Base-by-base conservation (phyloP, 2,329 filamentous ascomycete species). In the Colletotrichum australisinense region DNA sequence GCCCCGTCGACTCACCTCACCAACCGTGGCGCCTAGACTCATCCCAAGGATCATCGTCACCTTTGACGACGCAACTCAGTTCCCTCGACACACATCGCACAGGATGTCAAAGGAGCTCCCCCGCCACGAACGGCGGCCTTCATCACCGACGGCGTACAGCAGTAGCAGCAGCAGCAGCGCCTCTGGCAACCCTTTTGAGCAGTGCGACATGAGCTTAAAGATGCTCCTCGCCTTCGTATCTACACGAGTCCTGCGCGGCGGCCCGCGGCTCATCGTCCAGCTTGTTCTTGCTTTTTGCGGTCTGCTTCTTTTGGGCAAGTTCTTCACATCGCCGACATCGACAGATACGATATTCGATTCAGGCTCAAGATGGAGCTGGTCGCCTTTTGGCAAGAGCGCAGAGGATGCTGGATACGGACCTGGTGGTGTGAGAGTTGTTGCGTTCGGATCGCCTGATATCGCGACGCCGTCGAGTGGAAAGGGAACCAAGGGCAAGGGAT, bases 391-490 rank as follows among this genome's bases (percentile, higher is more conserved):
- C 72, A 53, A 58, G 24, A 75, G 63, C 2, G 19, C 53, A 1
- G 49, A 56, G 5, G 56, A 53, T 14, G 63, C 73, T 11, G 65
- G 74, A n/a, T 73, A 76, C 42, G 69, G 73, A n/a, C 78, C 74
- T 4, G 81, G 81, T 7, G 81, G 84, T 2, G 71, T 89, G 72
- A 84, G 88, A 66, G 81, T 89, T 8, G 86, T 89, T 9, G 86
- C 87, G 6, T 89, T 89, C 76, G 88, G 88, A 11, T 82, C 82
- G 3, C 82, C 83, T 5, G 87, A 88, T 70, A 80, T 87, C n/a
- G 83, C 85, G 69, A 77, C 46, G 80, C 83, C 9, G 74, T 77
- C 42, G 76, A 81, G 68, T 63, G 72, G 30, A 72, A 70, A 24
- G 75, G 76, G 55, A 24, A 72, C 67, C 60, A 80, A 75, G 30